Conservation (phyloP, 2,329 filamentous ascomycete genomes). For the Fusarium zealandicum region DNA sequence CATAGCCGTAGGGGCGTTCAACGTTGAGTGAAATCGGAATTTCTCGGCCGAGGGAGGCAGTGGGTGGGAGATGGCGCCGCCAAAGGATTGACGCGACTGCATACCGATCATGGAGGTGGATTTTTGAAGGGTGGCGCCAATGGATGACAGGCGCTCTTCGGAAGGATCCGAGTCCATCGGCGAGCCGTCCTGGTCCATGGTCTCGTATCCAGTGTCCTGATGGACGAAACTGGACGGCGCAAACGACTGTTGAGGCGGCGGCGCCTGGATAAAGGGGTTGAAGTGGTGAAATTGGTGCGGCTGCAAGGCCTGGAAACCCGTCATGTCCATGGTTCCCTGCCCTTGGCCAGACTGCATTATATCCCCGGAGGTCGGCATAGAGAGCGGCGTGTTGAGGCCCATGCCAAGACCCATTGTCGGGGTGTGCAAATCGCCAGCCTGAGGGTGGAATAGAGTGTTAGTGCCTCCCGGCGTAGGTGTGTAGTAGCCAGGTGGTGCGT, state of each 20-base stretch:
- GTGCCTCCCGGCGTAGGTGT: constrained; percentile 84
- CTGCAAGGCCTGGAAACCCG: constrained; percentile 69
- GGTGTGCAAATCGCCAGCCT: constrained; percentile 87
- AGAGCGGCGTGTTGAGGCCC: constrained; percentile 82
- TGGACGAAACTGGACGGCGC: constrained; percentile 83
- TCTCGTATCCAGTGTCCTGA: constrained; percentile 80
- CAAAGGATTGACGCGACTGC: constrained; percentile 58
- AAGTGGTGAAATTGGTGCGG: constrained; percentile 70
- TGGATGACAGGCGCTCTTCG: constrained; percentile 60
- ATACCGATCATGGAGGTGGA: constrained; percentile 67
- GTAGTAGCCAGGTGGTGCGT: constrained; percentile 84
- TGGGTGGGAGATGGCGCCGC: constrained; percentile 54
- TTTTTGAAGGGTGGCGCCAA: constrained; percentile 68
- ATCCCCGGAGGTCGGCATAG: constrained; percentile 74
- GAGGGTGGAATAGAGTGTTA: constrained; percentile 80
- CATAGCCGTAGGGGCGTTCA: constrained; percentile 97
- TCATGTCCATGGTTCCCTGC: constrained; percentile 64
- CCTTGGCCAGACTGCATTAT: constrained; percentile 65
- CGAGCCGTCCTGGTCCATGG: constrained; percentile 77
- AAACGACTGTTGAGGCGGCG: constrained; percentile 66
- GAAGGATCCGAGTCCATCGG: constrained; percentile 65
- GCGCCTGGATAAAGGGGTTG: constrained; percentile 73
- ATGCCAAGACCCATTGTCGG: constrained; percentile 77
- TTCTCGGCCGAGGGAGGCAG: constrained; percentile 67
- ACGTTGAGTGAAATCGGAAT: constrained; percentile 87